Base-by-base conservation (phyloP, 192 early-diverging fungal genomes). In the Pilobolus umbonatus region DNA sequence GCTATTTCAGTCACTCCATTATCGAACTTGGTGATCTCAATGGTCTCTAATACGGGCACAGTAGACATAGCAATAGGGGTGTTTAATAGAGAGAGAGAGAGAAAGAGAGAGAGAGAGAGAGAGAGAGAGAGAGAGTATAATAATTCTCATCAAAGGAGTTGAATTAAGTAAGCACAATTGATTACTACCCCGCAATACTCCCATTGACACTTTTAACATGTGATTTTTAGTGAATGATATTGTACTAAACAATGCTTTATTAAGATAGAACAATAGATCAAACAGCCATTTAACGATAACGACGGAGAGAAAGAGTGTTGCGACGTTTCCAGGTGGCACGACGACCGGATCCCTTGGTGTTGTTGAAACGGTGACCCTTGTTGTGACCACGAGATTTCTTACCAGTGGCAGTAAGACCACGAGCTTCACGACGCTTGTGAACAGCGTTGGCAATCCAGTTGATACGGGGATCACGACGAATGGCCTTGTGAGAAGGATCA, bases 381-480 rank as follows among this genome's bases (percentile, higher is more conserved):
- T 86, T 92, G 62, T 92, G 79, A 74, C 95, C 93, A 69, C 96
- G 91, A 88, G 85, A 92, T 90, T 98, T 95, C 87, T 90, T 92
- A 69, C 92, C 93, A 66, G 87, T 87, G 59, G 94, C 78, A 65
- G 96, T 98, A 65, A 98, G 89, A 76, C 93, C 96, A 82, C 96
- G 93, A 55, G 88, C 80, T 73, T 98, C 96, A 79, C 96, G 91
- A 82, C 86, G 95, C 88, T 98, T 98, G 88, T 96, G 93, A 65
- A 92, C 92, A 60, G 92, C 81, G 75, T 93, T 91, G 70, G 78
- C 86, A 79, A 98, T 98, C 96, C 96, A 98, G 89, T 96, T 94
- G 84, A 98, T 98, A 78, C 93, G 91, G 54, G 96, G 78, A 78
- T 98, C 95, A 75, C 92, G 90, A 65, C 96, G 92, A 83, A 98